Evolutionary conservation across 2,329 filamentous ascomycete species (phyloP).

Genomic region (Dothiorella sarmentorum): DNA sequence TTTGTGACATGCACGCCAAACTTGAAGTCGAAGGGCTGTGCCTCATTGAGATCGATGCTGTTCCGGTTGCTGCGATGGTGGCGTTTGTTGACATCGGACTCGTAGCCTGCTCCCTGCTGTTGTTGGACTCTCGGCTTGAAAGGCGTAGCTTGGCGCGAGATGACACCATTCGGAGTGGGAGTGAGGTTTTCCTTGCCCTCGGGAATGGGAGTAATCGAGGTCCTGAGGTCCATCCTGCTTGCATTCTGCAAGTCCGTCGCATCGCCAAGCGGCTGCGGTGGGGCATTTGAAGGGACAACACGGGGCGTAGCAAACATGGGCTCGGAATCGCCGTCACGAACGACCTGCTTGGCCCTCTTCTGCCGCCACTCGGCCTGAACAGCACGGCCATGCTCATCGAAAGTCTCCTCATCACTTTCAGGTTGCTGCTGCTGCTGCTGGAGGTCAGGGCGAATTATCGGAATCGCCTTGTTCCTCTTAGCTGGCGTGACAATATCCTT

Average conservation of each 20-base stretch:
- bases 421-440: conserved; percentile 38
- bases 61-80: conserved; percentile 3
- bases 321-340: conserved; percentile 67
- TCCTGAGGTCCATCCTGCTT: conserved; percentile 24
- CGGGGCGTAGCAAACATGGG: conserved; percentile 63
- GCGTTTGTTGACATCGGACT: not conserved
- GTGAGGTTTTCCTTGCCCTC: conserved; percentile 39
- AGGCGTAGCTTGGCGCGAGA: not conserved
- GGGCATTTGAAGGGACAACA: conserved; percentile 31
- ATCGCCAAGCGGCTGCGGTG: conserved; percentile 31
- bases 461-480: conserved; percentile 78
- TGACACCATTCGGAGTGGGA: conserved; percentile 23
- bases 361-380: conserved; percentile 64
- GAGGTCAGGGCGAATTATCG: conserved; percentile 65
- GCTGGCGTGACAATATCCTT: conserved; percentile 61
- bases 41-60: conserved; percentile 3
- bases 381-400: conserved; percentile 60
- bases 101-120: conserved; percentile 16
- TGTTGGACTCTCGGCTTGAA: conserved; percentile 28
- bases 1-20: conserved; percentile 40
- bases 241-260: conserved; percentile 26
- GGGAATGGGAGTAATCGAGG: conserved; percentile 26
- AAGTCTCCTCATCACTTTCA: conserved; percentile 34
- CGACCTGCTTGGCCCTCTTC: conserved; percentile 69
- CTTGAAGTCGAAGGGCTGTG: conserved; percentile 56